These are phyloP conservation scores for Cladosporium cucumerinum DNA, from an alignment of 2,329 filamentous ascomycete genomes.

Conservation along the genomic window DNA sequence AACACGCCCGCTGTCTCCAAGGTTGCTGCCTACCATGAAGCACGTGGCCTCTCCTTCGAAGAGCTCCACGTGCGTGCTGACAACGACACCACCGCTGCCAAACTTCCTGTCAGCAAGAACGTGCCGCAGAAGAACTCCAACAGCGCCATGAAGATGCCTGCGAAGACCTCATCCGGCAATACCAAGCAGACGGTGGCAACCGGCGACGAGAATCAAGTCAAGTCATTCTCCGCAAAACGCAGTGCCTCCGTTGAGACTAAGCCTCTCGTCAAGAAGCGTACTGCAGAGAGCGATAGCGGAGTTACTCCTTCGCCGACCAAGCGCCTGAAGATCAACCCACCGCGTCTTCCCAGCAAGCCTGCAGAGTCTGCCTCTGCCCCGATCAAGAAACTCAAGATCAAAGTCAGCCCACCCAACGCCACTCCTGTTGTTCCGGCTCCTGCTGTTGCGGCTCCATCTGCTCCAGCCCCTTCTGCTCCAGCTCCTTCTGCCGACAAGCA, in stretches of 20 bases:
- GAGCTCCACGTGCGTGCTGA: background rate
- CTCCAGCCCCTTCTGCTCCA: background rate
- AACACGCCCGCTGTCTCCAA: background rate
- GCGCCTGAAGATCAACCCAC: background rate
- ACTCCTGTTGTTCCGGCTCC: background rate
- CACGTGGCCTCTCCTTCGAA: constrained; percentile 7
- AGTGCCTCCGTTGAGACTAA: background rate
- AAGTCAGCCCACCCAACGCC: background rate
- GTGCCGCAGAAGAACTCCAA: background rate
- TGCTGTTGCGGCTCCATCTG: background rate
- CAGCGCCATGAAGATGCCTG: background rate
- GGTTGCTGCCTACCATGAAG: constrained; percentile 7
- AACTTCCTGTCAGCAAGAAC: background rate
- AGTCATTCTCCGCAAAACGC: background rate
- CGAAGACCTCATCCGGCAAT: background rate
- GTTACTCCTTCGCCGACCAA: background rate
- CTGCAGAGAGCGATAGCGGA: background rate
- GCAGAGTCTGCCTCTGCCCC: background rate
- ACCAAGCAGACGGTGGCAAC: background rate
- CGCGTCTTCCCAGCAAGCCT: background rate
- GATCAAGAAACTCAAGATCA: background rate
- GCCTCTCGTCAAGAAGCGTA: background rate
- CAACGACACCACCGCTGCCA: background rate
- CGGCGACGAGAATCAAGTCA: background rate
- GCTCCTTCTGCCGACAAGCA: background rate